A percentile compares a stretch with the other conserved stretches of the same genome.
phyloP scores from a whole-genome alignment of 1,139 yeast species.

The Ogataea hybrid region DNA sequence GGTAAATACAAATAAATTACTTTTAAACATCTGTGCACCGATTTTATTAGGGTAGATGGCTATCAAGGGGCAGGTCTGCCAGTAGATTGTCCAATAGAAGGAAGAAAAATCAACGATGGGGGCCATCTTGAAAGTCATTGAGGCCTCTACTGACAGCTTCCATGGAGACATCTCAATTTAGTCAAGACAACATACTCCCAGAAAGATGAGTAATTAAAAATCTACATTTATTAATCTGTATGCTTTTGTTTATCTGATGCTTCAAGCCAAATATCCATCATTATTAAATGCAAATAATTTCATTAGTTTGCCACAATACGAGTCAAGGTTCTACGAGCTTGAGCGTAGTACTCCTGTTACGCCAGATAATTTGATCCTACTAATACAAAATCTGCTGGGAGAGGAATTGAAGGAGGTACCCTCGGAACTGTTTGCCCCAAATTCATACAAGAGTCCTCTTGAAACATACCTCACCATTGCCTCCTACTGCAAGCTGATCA shows the following conservation, averaged over 20 bases:
- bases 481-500: conserved; percentile 27
- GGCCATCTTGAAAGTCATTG: too few relatives aligned
- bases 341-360: conserved; percentile 6
- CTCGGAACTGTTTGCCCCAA: neutral
- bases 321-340: conserved; percentile 7
- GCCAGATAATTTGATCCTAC: conserved; percentile 8
- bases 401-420: neutral
- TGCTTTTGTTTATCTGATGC: conserved; percentile 15
- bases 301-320: conserved; percentile 21
- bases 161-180: too few relatives aligned
- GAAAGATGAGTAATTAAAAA: neutral
- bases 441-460: conserved; percentile 4
- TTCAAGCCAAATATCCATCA: conserved; percentile 25
- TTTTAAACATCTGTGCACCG: conserved; percentile 2
- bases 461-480: conserved; percentile 23
- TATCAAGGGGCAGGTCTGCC: too few relatives aligned
- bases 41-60: too few relatives aligned
- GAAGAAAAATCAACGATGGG: too few relatives aligned
- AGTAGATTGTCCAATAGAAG: too few relatives aligned
- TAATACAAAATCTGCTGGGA: conserved; percentile 9
- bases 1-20: neutral
- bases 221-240: neutral
- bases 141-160: too few relatives aligned
- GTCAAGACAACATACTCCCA: too few relatives aligned
- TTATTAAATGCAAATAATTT: conserved; percentile 28